Evolutionary conservation across 1,284 basidiomycete genomes (phyloP).

Genomic region (Ceratobasidium sp.): DNA sequence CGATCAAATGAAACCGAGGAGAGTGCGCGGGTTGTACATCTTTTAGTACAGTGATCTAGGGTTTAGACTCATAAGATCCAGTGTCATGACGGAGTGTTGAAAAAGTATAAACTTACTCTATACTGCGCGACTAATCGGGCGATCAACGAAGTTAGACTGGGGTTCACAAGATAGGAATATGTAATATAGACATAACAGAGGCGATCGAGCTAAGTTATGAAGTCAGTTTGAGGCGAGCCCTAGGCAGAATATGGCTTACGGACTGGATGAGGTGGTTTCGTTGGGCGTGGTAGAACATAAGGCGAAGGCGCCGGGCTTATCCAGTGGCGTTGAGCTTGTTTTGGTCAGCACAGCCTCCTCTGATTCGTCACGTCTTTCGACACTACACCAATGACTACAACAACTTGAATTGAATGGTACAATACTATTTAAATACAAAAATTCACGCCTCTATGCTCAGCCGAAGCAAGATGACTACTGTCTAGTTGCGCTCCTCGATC

Average conservation of each 20-base stretch:
- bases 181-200: slow-evolving; percentile 36
- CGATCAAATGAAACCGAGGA: slow-evolving; percentile 23
- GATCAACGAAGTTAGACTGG: slow-evolving; percentile 17
- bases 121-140: slow-evolving; percentile 29
- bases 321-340: neutral
- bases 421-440: neutral
- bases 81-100: too few species aligned
- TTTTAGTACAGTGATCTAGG: slow-evolving; percentile 27
- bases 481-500: neutral
- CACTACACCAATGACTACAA: neutral
- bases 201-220: slow-evolving; percentile 21
- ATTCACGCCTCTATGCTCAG: too few species aligned
- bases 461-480: neutral
- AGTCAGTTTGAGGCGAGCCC: neutral
- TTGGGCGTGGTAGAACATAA: slow-evolving; percentile 44
- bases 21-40: slow-evolving; percentile 32
- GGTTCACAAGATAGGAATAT: slow-evolving; percentile 26
- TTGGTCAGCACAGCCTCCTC: neutral
- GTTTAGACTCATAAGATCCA: too few species aligned
- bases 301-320: neutral
- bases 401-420: too few species aligned
- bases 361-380: neutral
- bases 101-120: neutral
- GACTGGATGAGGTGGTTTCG: slow-evolving; percentile 43
- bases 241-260: slow-evolving; percentile 6